phyloP scores from a whole-genome alignment of 345 rosid species.

The Pseudoturritis turrita region DNA sequence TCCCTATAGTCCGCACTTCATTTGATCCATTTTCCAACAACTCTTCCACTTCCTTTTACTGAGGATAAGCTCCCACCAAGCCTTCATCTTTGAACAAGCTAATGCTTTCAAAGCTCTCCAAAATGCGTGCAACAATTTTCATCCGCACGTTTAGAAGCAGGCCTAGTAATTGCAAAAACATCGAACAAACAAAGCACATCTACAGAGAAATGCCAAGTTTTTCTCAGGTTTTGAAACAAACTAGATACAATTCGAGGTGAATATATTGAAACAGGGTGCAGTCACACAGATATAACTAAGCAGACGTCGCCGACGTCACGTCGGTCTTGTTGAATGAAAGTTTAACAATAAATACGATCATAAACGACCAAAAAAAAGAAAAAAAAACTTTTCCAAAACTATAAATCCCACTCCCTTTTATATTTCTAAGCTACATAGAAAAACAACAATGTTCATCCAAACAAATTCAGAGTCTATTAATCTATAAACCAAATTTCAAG shows the following conservation, averaged over 20 bases:
- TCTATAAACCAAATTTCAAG: no score
- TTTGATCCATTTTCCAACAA: not conserved
- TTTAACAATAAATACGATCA: no score
- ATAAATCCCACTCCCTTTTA: no score
- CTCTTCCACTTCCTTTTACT: not conserved
- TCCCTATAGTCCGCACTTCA: constrained; percentile 29
- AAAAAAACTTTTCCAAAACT: no score
- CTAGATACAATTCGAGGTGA: not conserved
- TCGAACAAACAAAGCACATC: not conserved
- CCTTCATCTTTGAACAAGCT: not conserved
- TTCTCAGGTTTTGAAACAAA: not conserved
- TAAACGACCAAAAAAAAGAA: no score
- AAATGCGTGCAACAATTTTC: not conserved
- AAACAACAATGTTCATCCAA: no score
- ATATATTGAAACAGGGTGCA: not conserved
- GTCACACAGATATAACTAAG: no score
- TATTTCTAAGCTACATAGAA: no score
- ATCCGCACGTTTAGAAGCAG: constrained; percentile 11
- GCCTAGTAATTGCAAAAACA: constrained; percentile 1
- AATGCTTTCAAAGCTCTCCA: not conserved
- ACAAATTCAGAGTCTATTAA: no score
- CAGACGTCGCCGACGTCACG: no score
- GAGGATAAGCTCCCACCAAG: constrained; percentile 26
- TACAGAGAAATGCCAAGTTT: not conserved
- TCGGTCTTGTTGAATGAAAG: no score